Percentiles rank a stretch among this genome's conserved stretches.
Evolutionary conservation across 2,329 filamentous ascomycete genomes (phyloP).

Genomic region (Fusarium poae): DNA sequence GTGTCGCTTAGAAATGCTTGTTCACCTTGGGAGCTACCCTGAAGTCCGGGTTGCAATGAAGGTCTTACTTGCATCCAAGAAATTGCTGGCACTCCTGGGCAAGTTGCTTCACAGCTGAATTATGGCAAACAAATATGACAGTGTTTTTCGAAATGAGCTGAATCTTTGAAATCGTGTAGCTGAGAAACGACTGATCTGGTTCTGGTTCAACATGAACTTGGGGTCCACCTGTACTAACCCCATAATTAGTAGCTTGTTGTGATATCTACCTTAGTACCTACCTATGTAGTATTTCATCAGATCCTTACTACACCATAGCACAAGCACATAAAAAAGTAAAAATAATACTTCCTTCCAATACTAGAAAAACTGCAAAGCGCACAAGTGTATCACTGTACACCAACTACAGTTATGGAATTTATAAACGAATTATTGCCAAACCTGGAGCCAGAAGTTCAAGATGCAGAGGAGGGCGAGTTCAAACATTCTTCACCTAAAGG

Average conservation of each 20-base stretch:
- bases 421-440: slow-evolving; percentile 46
- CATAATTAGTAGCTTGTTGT: background rate
- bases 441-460: slow-evolving; percentile 61
- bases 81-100: background rate
- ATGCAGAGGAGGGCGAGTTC: slow-evolving; percentile 62
- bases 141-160: background rate
- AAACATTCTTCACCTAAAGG: background rate
- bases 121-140: too few relatives aligned
- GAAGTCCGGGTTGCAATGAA: background rate
- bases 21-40: background rate
- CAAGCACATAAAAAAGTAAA: background rate
- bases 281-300: background rate
- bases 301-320: background rate
- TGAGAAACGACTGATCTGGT: background rate
- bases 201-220: background rate
- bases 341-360: background rate
- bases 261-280: too few relatives aligned
- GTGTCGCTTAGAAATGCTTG: background rate
- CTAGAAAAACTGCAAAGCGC: background rate
- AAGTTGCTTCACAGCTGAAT: background rate
- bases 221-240: background rate
- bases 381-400: too few relatives aligned
- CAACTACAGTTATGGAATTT: slow-evolving; percentile 26
- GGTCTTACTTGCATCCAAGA: background rate
- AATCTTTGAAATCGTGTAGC: background rate